phyloP scores from a whole-genome alignment of 257 asterid genomes.

The Nicotiana noctiflora region DNA sequence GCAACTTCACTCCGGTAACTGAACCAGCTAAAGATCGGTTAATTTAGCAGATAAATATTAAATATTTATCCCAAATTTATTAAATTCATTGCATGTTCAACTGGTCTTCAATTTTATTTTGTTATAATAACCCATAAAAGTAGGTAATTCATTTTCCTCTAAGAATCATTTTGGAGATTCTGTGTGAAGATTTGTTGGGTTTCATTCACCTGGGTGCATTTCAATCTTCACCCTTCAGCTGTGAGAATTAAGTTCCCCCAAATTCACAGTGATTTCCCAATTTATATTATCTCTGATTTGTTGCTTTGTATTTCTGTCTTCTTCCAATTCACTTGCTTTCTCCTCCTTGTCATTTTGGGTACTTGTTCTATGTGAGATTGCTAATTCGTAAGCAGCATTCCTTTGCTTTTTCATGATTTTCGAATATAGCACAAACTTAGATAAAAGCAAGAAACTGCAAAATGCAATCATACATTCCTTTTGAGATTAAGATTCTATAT shows the following conservation, averaged over 20 bases:
- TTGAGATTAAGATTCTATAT: neutral
- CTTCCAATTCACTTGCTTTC: slow-evolving; percentile 10
- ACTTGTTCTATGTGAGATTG: neutral
- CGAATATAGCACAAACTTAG: neutral
- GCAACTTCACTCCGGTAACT: slow-evolving; percentile 29
- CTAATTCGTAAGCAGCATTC: neutral
- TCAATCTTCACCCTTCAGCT: slow-evolving; percentile 22
- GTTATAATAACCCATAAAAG: slow-evolving; percentile 18
- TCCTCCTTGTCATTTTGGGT: slow-evolving; percentile 8
- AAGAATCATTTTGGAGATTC: slow-evolving; percentile 14
- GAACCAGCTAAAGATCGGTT: slow-evolving; percentile 47
- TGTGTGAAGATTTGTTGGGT: slow-evolving; percentile 24
- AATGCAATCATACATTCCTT: neutral
- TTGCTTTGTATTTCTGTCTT: neutral
- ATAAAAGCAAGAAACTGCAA: neutral
- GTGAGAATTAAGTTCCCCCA: slow-evolving; percentile 31
- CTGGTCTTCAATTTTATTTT: slow-evolving; percentile 3
- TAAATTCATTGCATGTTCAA: neutral
- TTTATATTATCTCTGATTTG: slow-evolving; percentile 2
- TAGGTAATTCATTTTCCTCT: slow-evolving; percentile 31
- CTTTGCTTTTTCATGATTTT: neutral
- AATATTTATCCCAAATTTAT: neutral
- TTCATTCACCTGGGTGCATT: slow-evolving; percentile 22
- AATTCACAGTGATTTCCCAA: slow-evolving; percentile 31
- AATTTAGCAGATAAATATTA: slow-evolving; percentile 26